Conservation (phyloP, 2,329 filamentous ascomycete species). For the Exophiala phaeomuriformis region DNA sequence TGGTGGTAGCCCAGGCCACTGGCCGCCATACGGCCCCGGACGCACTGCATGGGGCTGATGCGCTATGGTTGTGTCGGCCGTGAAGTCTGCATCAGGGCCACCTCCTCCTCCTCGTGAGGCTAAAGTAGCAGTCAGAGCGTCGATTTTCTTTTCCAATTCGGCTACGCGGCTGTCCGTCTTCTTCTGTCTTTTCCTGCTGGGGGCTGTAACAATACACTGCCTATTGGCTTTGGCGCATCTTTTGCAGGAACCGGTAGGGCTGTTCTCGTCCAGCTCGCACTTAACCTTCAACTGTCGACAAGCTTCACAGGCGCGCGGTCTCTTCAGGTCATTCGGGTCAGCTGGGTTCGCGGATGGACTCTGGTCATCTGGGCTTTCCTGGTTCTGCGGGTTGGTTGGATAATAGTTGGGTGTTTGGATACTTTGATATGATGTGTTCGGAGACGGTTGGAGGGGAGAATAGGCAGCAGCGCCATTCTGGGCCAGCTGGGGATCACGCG, state of each 20-base stretch:
- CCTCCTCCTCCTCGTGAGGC: slow-evolving; percentile 45
- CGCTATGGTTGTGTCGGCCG: slow-evolving; percentile 20
- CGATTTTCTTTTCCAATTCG: slow-evolving; percentile 87
- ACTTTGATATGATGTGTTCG: slow-evolving; percentile 24
- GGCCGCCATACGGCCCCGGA: slow-evolving; percentile 14
- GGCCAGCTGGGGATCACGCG: slow-evolving; percentile 19
- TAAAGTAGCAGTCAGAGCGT: slow-evolving; percentile 73
- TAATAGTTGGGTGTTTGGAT: slow-evolving; percentile 26
- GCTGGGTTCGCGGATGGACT: slow-evolving; percentile 21
- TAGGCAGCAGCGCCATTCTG: slow-evolving; percentile 20
- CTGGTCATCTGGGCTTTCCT: slow-evolving; percentile 24
- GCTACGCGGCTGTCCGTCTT: slow-evolving; percentile 85
- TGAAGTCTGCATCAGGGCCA: slow-evolving; percentile 23
- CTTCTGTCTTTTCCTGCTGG: slow-evolving; percentile 72
- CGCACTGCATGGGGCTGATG: slow-evolving; percentile 11
- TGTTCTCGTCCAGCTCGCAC: slow-evolving; percentile 65
- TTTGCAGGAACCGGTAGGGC: slow-evolving; percentile 59
- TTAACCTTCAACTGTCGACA: slow-evolving; percentile 73
- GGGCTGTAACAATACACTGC: slow-evolving; percentile 68
- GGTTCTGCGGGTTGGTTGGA: slow-evolving; percentile 16
- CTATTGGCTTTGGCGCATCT: slow-evolving; percentile 76
- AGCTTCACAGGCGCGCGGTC: slow-evolving; percentile 65
- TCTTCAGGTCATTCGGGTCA: slow-evolving; percentile 51
- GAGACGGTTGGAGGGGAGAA: slow-evolving; percentile 24
- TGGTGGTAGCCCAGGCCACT: slow-evolving; percentile 22